Base-by-base conservation (phyloP, 441 rosid species). In the Pelargonium fulgidum region DNA sequence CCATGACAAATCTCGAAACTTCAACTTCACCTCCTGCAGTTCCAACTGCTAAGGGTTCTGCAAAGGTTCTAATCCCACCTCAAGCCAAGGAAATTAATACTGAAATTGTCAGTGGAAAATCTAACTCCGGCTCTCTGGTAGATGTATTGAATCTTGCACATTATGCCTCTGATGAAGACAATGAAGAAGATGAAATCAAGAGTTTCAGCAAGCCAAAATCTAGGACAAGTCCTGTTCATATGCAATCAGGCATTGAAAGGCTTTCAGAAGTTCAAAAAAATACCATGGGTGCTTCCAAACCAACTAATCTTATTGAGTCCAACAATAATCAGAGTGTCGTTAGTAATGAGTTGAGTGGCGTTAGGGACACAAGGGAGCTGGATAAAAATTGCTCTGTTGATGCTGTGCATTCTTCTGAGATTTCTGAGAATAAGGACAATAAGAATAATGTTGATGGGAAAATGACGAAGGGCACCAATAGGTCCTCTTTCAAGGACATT, bases 121-220 rank as follows among this genome's bases (percentile, higher is more conserved):
- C 85, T 73, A 82, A 85, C 80, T 84, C 89, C 39, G 78, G 85
- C 69, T 77, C 84, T 48, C 84, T 86, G 62, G 92, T 86, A 72
- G 87, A 90, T 87, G 73, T 94, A 33, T 77, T 94, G 76, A 98
- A 97, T 81, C 99, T 94, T 73, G 97, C 79, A 76, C 89, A 81
- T 80, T 94, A 94, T 85, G 87, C 88, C 70, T 86, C 99, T 69
- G 97, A 91, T 69, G 94, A 92, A 52, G 87, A 78, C 39, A 73
- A 77, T 4, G 88, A 64, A 29, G 76, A 70, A 79, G 81, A 68
- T 76, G 92, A 84, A 84, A 75, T 72, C 63, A 81, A 80, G 72
- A 82, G 79, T 75, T 77, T 84, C 68, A 69, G 75, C 56, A 20
- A 78, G 59, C 72, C 74, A 70, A 77, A 64, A 73, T 70, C 72